These are phyloP conservation scores for Naganishia albida DNA, from an alignment of 1,284 basidiomycete species.

Conservation along the genomic window DNA sequence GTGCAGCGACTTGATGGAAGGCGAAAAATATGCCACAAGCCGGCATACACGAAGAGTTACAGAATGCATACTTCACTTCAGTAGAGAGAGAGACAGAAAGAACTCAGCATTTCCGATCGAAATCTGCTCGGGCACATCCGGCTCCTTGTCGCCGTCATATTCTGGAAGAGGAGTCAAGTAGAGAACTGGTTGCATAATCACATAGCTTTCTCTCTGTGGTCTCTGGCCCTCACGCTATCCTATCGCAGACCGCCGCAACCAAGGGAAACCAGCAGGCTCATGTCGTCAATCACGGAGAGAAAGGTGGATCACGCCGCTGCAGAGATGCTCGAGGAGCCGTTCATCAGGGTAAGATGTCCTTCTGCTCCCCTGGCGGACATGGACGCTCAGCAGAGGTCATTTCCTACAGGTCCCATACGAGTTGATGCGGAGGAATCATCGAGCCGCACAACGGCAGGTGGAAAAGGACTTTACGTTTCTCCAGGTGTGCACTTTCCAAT, in stretches of 20 bases:
- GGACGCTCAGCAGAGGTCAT: too few relatives aligned
- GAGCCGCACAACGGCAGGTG: slow-evolving; percentile 52
- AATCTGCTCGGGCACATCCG: too few relatives aligned
- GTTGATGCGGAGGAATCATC: slow-evolving; percentile 51
- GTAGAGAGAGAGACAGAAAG: too few relatives aligned
- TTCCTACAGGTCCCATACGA: slow-evolving; percentile 51
- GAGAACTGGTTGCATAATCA: neutral
- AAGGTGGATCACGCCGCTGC: slow-evolving; percentile 31
- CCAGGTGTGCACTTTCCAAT: slow-evolving; percentile 37
- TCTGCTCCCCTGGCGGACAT: neutral
- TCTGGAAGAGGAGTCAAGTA: neutral
- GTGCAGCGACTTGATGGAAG: too few relatives aligned
- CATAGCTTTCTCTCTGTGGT: too few relatives aligned
- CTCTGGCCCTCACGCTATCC: too few relatives aligned
- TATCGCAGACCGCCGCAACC: neutral
- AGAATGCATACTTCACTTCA: too few relatives aligned
- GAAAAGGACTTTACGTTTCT: slow-evolving; percentile 54
- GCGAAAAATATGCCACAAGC: too few relatives aligned
- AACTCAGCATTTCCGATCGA: too few relatives aligned
- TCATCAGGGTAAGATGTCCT: slow-evolving; percentile 22
- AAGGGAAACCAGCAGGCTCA: neutral
- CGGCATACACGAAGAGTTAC: too few relatives aligned
- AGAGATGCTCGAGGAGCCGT: slow-evolving; percentile 36
- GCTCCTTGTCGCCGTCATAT: neutral
- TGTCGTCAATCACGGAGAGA: slow-evolving; percentile 17